These are phyloP conservation scores for Rutidosis leptorrhynchoides DNA, from an alignment of 129 eudicot species.

Conservation along the genomic window DNA sequence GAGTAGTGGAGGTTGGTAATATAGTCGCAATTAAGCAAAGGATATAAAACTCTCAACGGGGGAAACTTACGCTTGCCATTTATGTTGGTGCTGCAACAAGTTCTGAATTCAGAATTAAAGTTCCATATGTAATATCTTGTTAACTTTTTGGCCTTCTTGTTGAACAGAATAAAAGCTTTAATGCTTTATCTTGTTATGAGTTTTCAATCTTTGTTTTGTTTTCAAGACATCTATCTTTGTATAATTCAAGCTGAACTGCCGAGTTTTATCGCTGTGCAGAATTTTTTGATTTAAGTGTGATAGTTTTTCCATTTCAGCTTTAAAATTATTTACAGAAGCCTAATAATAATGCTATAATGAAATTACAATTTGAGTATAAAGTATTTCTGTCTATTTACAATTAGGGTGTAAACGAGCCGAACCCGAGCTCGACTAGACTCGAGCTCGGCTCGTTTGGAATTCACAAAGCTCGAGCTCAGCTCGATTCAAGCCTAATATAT, in stretches of 20 bases:
- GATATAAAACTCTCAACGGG: constrained; percentile 24
- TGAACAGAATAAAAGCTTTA: constrained; percentile 25
- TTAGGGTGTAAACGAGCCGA: too few species aligned
- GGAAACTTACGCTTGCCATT: constrained; percentile 18
- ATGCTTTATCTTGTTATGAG: constrained; percentile 7
- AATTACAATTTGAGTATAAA: too few species aligned
- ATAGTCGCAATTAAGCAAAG: constrained; percentile 15
- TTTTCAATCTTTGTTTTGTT: constrained; percentile 13
- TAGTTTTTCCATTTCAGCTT: too few species aligned
- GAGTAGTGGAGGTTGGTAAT: constrained; percentile 49
- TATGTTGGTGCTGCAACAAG: constrained; percentile 21
- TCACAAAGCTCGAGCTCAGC: too few species aligned
- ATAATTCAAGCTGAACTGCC: constrained; percentile 6
- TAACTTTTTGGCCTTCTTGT: constrained; percentile 12
- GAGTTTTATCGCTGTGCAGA: constrained; percentile 1
- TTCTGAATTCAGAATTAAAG: constrained; percentile 7
- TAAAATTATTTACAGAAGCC: too few species aligned
- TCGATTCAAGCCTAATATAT: too few species aligned
- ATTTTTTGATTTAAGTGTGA: not conserved
- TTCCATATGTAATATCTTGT: constrained; percentile 27
- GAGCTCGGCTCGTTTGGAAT: too few species aligned
- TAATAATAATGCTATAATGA: too few species aligned
- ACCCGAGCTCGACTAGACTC: too few species aligned
- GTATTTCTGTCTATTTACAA: too few species aligned
- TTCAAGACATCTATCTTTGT: constrained; percentile 15